Base-by-base conservation (phyloP, 2,329 filamentous ascomycete species). In the Drechslera avenae region DNA sequence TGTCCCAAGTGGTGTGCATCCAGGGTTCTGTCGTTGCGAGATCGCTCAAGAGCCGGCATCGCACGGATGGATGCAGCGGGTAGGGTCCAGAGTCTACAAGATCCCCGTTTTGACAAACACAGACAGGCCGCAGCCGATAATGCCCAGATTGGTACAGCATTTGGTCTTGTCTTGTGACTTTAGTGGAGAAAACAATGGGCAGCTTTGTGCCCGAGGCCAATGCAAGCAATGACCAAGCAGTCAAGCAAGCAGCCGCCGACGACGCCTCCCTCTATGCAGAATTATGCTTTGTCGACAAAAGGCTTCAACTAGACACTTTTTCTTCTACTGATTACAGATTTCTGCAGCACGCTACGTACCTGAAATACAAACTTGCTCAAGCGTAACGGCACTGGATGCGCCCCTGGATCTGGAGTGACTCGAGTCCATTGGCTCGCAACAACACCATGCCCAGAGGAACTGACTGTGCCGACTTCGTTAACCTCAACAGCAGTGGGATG, bases 341-440 rank as follows among this genome's bases (percentile, higher is more conserved):
- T 26, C 17, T 23, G 42, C 42, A 46, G 21, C 37, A 57, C 41
- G 34, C 17, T 28, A 18, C 31, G 17, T 19, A 32, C 21, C 16
- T 45, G 34, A 41, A 33, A 40, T 37, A 32, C 28, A 33, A 39
- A 18, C 26, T 23, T 45, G n/a, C 34, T 39, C 32, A n/a, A 43
- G 30, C 26, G 47, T 52, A 50, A 52, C 54, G 18, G 23, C 19
- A 17, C 30, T 16, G 23, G 31, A 23, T 31, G 21, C 37, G 17
- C 41, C 18, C 34, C 41, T 23, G 19, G 35, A 19, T 42, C 40
- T 43, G 56, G 54, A 50, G 45, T 54, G 19, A 63, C 55, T 35
- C 50, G 31, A 34, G 17, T 50, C 39, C 41, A 60, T 58, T 45
- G 28, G 36, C 17, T 57, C 47, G 63, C 56, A 59, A 68, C 59